These are phyloP conservation scores for Erysimum cheiri DNA, from an alignment of 441 rosid species.

Conservation along the genomic window DNA sequence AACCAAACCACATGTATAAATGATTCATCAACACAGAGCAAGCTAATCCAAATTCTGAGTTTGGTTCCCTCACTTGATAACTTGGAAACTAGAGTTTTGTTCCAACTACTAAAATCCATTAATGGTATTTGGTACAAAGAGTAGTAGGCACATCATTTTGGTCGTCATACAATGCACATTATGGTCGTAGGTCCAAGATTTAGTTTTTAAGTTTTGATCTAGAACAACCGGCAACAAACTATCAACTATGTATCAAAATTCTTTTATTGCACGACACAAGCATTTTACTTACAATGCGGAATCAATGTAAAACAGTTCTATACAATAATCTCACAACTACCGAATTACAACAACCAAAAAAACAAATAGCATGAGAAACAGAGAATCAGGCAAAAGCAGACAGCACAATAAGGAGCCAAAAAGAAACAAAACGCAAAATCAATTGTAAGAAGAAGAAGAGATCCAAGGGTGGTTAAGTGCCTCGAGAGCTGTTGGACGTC, in stretches of 20 bases:
- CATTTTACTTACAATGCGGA: constrained; percentile 35
- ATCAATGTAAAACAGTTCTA: constrained; percentile 26
- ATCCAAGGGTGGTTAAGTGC: constrained; percentile 92
- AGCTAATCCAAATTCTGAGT: not conserved
- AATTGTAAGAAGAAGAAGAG: constrained; percentile 48
- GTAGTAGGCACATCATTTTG: constrained; percentile 26
- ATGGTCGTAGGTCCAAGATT: constrained; percentile 22
- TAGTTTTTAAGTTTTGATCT: constrained; percentile 1
- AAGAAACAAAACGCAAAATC: constrained; percentile 11
- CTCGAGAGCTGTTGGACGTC: constrained; percentile 77
- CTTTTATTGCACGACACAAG: not conserved
- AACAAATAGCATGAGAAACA: constrained; percentile 7
- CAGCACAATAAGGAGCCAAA: constrained; percentile 26
- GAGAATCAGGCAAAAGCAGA: constrained; percentile 22
- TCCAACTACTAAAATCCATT: constrained; percentile 34
- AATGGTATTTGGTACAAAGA: constrained; percentile 28
- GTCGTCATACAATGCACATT: constrained; percentile 8
- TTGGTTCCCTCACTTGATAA: not conserved
- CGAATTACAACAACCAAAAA: constrained; percentile 1
- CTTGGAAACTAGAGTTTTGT: not conserved
- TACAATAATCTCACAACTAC: constrained; percentile 32
- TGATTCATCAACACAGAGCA: not conserved
- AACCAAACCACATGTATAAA: not conserved
- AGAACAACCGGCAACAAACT: not conserved
- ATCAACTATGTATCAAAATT: not conserved